These are phyloP conservation scores for Oxytropis ochrocephala DNA, from an alignment of 306 rosid species.

Conservation along the genomic window DNA sequence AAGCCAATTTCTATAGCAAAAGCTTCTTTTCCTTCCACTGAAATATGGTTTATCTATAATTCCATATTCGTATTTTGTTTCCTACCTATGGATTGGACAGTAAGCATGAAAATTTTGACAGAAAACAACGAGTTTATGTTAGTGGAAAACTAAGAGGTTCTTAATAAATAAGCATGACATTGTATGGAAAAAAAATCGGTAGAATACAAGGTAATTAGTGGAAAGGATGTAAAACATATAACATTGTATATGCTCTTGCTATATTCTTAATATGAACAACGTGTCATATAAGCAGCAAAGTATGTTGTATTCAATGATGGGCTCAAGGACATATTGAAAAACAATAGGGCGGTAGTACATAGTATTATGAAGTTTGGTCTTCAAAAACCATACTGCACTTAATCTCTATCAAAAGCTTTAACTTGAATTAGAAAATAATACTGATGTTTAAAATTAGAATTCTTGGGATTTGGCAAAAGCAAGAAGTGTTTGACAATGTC, in stretches of 20 bases:
- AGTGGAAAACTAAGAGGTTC: background rate
- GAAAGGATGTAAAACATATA: too few relatives aligned
- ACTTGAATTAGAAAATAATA: background rate
- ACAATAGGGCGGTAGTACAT: background rate
- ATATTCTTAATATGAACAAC: background rate
- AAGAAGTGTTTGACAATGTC: background rate
- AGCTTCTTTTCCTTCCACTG: too few relatives aligned
- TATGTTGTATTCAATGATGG: background rate
- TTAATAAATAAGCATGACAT: background rate
- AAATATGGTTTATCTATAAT: background rate
- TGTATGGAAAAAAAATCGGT: background rate
- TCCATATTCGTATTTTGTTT: background rate
- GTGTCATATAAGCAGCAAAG: too few relatives aligned
- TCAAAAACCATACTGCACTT: background rate
- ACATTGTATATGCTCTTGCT: background rate
- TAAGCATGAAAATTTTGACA: background rate
- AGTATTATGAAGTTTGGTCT: too few relatives aligned
- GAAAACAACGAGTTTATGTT: background rate
- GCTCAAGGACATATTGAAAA: background rate
- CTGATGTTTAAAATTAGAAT: background rate
- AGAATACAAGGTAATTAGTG: too few relatives aligned
- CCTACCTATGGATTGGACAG: background rate
- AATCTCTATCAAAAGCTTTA: background rate
- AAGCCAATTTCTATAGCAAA: too few relatives aligned
- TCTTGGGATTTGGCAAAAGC: background rate